These are phyloP conservation scores for Fusarium buharicum DNA, from an alignment of 2,329 filamentous ascomycete genomes.

Conservation along the genomic window DNA sequence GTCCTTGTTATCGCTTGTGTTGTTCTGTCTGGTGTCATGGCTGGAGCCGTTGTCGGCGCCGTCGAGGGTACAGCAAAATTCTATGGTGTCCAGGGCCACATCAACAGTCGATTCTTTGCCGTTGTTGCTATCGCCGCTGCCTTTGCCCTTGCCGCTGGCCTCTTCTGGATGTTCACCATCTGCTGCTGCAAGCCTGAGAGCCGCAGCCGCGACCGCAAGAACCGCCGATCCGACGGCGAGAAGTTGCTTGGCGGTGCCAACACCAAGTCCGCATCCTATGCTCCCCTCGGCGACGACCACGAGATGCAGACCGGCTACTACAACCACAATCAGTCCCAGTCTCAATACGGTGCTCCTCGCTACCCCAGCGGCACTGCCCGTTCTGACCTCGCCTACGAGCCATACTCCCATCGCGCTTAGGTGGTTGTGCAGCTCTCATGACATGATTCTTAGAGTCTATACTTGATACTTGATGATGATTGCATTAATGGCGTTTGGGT, in stretches of 20 bases:
- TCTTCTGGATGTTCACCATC: slow-evolving; percentile 92
- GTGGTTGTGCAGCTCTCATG: slow-evolving; percentile 14
- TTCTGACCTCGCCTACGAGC: slow-evolving; percentile 70
- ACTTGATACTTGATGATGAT: slow-evolving; percentile 39
- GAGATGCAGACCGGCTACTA: slow-evolving; percentile 54
- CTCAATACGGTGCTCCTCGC: slow-evolving; percentile 51
- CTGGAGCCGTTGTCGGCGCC: slow-evolving; percentile 71
- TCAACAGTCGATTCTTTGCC: slow-evolving; percentile 77
- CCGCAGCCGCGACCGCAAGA: slow-evolving; percentile 50
- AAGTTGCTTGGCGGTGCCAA: slow-evolving; percentile 59
- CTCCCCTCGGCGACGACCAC: slow-evolving; percentile 49
- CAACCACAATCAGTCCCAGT: slow-evolving; percentile 49
- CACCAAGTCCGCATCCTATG: slow-evolving; percentile 52
- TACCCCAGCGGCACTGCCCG: slow-evolving; percentile 56
- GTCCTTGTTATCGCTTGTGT: slow-evolving; percentile 70
- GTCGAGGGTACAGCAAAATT: slow-evolving; percentile 66
- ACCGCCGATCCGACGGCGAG: slow-evolving; percentile 56
- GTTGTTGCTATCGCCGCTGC: slow-evolving; percentile 82
- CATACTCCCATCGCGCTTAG: slow-evolving; percentile 68
- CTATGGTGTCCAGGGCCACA: slow-evolving; percentile 74
- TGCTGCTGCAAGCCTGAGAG: slow-evolving; percentile 75
- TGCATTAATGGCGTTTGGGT: slow-evolving; percentile 46
- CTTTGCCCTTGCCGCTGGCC: slow-evolving; percentile 76
- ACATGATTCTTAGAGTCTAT: slow-evolving; percentile 33
- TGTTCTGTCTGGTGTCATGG: slow-evolving; percentile 78